Base-by-base conservation (phyloP, 169 alveolate genomes). In the Cryptosporidium tyzzeri region DNA sequence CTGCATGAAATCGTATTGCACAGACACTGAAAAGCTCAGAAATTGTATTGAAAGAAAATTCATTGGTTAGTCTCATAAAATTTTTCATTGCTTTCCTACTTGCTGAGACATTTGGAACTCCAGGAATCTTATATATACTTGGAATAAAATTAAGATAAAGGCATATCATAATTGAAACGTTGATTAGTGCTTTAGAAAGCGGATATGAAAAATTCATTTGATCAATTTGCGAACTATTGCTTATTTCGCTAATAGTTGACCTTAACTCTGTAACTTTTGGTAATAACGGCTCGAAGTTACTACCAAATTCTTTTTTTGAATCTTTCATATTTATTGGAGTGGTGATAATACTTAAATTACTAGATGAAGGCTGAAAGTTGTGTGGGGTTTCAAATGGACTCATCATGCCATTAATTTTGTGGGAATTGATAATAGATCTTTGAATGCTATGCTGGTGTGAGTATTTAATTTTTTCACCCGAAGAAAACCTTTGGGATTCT, bases 21-120 rank as follows among this genome's bases (percentile, higher is more conserved):
- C 89, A 80, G 6, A 80, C 89, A 80, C 89, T 48, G 26, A 80
- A 80, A n/a, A 80, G 48, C 31, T 80, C 89, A 18, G 89, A 39
- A 21, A 80, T 18, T n/a, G 75, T 58, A 37, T 50, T 62, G 21
- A 41, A 23, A n/a, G 89, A 65, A n/a, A 59, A 80, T 44, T 80
- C 89, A n/a, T 59, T 45, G 51, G 58, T 45, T 41, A 80, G 26
- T 37, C 41, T 59, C 10, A 65, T 62, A 23, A 80, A 80, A 80
- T 80, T 80, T 44, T 61, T 80, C 23, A 45, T 6, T 44, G 75
- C 89, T 65, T 29, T 80, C 31, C 68, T 80, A 12, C 69, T 59
- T 26, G 89, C 89, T 61, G 51, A 41, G 18, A 37, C 23, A 14
- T 37, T 33, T 9, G 89, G 68, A 26, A 80, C 44, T 26, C 89